Percentiles rank a stretch among this genome's conserved stretches.
Evolutionary conservation across 2,329 filamentous ascomycete genomes (phyloP).

Genomic region (Rutstroemia sp.): DNA sequence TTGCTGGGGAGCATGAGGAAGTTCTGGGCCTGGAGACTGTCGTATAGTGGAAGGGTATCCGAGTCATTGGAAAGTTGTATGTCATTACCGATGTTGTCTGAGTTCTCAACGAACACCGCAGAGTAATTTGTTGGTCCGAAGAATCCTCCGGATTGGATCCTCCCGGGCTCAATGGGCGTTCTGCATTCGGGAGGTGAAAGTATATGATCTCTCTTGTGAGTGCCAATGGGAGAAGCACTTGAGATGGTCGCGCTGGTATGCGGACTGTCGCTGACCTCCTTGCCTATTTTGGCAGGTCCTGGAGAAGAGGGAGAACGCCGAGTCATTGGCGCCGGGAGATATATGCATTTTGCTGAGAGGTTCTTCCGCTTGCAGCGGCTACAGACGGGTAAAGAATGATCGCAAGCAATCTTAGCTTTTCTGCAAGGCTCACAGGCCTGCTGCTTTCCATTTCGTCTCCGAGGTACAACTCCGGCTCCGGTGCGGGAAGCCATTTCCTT

Average conservation of each 20-base stretch:
- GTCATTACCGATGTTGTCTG: constrained; percentile 21
- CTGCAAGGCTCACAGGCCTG: constrained; percentile 21
- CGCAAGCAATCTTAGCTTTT: constrained; percentile 26
- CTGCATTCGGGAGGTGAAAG: background rate
- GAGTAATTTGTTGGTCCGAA: constrained; percentile 28
- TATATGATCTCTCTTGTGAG: too few species aligned
- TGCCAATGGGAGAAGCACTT: background rate
- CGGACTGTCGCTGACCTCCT: background rate
- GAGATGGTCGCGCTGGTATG: background rate
- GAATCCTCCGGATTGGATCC: constrained; percentile 13
- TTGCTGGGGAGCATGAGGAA: constrained; percentile 24
- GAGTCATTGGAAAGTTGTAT: constrained; percentile 24
- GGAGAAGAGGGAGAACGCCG: background rate
- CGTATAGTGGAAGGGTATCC: constrained; percentile 14
- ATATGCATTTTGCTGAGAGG: constrained; percentile 19
- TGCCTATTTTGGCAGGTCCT: background rate
- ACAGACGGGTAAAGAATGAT: constrained; percentile 23
- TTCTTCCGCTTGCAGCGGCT: constrained; percentile 22
- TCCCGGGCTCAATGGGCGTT: background rate
- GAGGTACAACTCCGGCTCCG: constrained; percentile 4
- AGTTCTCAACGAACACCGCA: constrained; percentile 26
- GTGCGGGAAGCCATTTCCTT: too few species aligned
- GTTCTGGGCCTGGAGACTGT: constrained; percentile 23
- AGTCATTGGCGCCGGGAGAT: constrained; percentile 25
- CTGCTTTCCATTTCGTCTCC: constrained; percentile 25